Base-by-base conservation (phyloP, 2,329 filamentous ascomycete genomes). In the Alternaria postmessia region DNA sequence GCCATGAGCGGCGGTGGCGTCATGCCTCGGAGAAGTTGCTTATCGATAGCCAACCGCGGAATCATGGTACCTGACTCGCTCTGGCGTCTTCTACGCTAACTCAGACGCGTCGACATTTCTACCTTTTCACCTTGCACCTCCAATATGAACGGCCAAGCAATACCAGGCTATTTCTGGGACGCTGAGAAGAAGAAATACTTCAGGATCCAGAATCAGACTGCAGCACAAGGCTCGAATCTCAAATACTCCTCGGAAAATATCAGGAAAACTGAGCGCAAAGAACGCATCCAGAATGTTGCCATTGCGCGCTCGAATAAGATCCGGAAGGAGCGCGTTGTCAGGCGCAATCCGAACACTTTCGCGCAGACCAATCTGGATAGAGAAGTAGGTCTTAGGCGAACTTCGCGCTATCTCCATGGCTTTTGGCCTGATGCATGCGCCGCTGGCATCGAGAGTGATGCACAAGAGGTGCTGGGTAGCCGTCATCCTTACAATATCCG, bases 111-210 rank as follows among this genome's bases (percentile, higher is more conserved):
- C 39, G 34, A 16, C 30, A 39, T 6, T 16, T 51, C 43, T 46
- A 26, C 52, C 38, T 47, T 20, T 42, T 16, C 5, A 11, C 24
- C 18, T 41, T 20, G 7, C 4, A 5, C 2, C 20, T 4, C 4
- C 43, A 38, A 5, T 16, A 81, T 81, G 79, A 78, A 80, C 59
- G 71, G 75, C 32, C 75, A 76, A 55, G 67, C 78, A 36, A 78
- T 84, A n/a, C 82, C 82, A 4, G 83, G 83, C 34, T 83, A 79
- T 61, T 83, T 83, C 66, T 84, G 74, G 62, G 81, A 85, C 62
- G 64, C 70, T 34, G 80, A 81, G 39, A 84, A 82, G 70, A 75
- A 77, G 51, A 84, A 83, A 60, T 85, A 85, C 68, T 85, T 85
- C 75, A 78, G 77, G 38, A 80, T 85, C 22, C 76, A 79, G 53